Percentiles rank a stretch among this genome's conserved stretches.
Conservation (phyloP, 1,284 basidiomycete species). For the Takashimella tepidaria region DNA sequence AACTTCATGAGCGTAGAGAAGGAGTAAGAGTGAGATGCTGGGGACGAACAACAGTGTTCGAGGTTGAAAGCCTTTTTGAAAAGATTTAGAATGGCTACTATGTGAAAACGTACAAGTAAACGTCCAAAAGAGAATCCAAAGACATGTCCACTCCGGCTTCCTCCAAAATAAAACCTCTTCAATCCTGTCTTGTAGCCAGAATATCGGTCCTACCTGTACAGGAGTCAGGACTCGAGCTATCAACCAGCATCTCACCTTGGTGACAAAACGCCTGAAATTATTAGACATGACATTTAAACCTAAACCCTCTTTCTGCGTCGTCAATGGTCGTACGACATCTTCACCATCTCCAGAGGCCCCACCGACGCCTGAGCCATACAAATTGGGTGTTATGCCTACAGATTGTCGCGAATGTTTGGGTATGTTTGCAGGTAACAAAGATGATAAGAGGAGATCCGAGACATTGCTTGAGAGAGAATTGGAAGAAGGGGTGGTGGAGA, state of each 20-base stretch:
- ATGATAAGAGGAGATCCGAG: constrained; percentile 38
- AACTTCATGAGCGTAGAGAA: constrained; percentile 39
- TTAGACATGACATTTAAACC: constrained; percentile 41
- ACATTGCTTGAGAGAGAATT: constrained; percentile 33
- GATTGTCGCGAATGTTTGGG: constrained; percentile 28
- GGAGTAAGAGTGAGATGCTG: constrained; percentile 33
- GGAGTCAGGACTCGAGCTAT: not conserved
- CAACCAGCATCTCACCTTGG: constrained; percentile 26
- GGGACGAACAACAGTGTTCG: constrained; percentile 42
- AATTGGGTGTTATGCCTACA: constrained; percentile 9
- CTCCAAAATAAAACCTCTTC: constrained; percentile 49
- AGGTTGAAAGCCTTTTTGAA: constrained; percentile 45
- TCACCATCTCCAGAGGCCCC: not conserved
- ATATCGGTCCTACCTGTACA: constrained; percentile 46
- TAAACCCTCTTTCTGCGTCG: constrained; percentile 38
- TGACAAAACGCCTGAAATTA: constrained; percentile 47
- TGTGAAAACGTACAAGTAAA: constrained; percentile 43
- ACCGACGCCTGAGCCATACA: not conserved
- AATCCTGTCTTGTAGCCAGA: constrained; percentile 46
- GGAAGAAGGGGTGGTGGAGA: constrained; percentile 17
- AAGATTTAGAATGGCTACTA: constrained; percentile 1
- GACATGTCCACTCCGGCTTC: constrained; percentile 46
- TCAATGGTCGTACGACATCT: constrained; percentile 24
- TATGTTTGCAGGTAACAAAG: constrained; percentile 37
- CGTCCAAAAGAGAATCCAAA: constrained; percentile 43